phyloP scores from a whole-genome alignment of 192 early-diverging fungal species.

The Coemansia reversa region DNA sequence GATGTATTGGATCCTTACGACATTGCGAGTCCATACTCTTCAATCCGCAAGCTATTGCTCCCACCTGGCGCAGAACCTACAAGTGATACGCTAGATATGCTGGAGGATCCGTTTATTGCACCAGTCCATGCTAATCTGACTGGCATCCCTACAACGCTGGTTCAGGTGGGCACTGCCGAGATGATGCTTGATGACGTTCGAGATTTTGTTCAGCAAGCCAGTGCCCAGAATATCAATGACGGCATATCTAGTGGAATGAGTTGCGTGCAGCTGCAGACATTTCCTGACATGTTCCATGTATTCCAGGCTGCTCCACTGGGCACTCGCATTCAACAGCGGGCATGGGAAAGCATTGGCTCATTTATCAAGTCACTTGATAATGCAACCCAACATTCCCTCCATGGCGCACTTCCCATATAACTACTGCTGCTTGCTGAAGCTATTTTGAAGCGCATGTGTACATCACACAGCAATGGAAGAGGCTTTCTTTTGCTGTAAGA shows the following conservation, averaged over 20 bases:
- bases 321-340: neutral
- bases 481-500: too few relatives aligned
- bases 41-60: slow-evolving; percentile 14
- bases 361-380: slow-evolving; percentile 16
- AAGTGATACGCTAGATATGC: neutral
- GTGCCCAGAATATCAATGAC: neutral
- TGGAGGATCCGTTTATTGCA: slow-evolving; percentile 35
- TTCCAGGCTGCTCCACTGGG: slow-evolving; percentile 22
- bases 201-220: slow-evolving; percentile 27
- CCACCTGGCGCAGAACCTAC: neutral
- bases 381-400: too few relatives aligned
- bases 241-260: neutral
- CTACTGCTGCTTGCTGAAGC: too few relatives aligned
- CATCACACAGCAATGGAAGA: neutral
- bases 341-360: slow-evolving; percentile 14
- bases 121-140: slow-evolving; percentile 24
- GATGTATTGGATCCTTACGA: slow-evolving; percentile 19
- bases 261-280: slow-evolving; percentile 12
- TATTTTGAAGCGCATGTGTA: neutral
- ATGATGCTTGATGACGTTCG: slow-evolving; percentile 43
- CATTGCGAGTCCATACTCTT: neutral
- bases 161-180: slow-evolving; percentile 39
- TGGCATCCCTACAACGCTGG: slow-evolving; percentile 31
- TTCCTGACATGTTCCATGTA: slow-evolving; percentile 38
- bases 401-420: too few relatives aligned